These are phyloP conservation scores for Tetragonia tetragonoides DNA, from an alignment of 148 eudicot genomes.

Conservation along the genomic window DNA sequence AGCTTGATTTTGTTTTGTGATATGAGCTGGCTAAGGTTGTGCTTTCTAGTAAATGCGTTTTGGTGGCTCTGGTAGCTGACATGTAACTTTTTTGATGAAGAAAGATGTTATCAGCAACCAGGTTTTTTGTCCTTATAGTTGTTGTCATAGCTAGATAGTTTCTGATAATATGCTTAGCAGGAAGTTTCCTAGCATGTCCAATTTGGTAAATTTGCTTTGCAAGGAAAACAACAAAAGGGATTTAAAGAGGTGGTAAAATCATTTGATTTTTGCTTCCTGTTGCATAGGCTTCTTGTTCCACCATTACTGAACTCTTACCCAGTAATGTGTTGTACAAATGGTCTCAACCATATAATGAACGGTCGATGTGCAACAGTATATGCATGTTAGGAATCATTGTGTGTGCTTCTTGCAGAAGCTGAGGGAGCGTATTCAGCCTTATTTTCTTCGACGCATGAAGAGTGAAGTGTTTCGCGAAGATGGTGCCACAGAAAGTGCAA, in stretches of 20 bases:
- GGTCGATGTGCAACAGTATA: neutral
- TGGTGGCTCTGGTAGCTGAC: neutral
- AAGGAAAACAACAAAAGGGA: neutral
- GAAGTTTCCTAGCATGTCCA: neutral
- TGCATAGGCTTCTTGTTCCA: neutral
- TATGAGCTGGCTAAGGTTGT: neutral
- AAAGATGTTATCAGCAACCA: neutral
- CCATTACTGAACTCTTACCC: neutral
- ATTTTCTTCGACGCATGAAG: constrained; percentile 88
- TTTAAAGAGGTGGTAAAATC: neutral
- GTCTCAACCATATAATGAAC: neutral
- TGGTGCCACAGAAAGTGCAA: constrained; percentile 35
- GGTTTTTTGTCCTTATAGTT: neutral
- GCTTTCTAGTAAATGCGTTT: neutral
- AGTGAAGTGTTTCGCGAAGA: constrained; percentile 76
- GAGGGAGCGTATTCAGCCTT: constrained; percentile 87
- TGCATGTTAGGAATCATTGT: neutral
- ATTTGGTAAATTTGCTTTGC: neutral
- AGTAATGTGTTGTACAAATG: neutral
- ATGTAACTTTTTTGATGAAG: neutral
- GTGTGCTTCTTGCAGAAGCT: constrained; percentile 48
- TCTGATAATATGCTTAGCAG: neutral
- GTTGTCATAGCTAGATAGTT: neutral
- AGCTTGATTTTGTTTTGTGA: neutral
- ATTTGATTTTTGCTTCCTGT: neutral